Evolutionary conservation across 805 yeast species (phyloP), one percentile per base, ranked within the genome.

Genomic region (Candida saitoana): DNA sequence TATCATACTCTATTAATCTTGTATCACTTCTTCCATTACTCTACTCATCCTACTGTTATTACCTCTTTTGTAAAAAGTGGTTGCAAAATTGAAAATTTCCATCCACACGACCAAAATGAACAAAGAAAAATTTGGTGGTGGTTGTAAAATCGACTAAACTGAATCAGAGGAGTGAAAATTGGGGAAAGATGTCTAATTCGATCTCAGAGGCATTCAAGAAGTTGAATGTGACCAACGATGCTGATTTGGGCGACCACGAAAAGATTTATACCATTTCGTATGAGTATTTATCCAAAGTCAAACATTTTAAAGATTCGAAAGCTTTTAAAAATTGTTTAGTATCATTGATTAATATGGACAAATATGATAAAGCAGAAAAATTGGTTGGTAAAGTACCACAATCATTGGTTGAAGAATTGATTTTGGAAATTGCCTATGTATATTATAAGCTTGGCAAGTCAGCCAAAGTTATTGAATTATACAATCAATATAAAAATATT

Each of bases 331-430:
- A 63, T 46, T 76, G 80, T 54, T 56, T 82, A 27, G 76, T 78
- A 9, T 77, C 87, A 3, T 65, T 80, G 54, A 79, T 80, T 56
- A 78, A 79, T 50, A 59, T 76, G 43, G 88, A 83, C 55, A 66
- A 68, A 46, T 82, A 77, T 59, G 57, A 55, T 32, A 62, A 65
- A 38, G 87, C 85, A 0, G 49, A 60, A 15, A 63, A 69, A 41
- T 49, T 75, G 29, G 55, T 82, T 36, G 52, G 63, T 15, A 58
- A 66, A 31, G 64, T 68, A 14, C 59, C 71, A 1, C 65, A 63
- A 14, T 70, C 65, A 5, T 55, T 68, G 22, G 63, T 61, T 9
- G 52, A 48, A 12, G 55, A 57, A 17, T 62, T 75, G 24, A 52
- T 70, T 2, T 54, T 82, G 45, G 86, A 79, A 52, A 63, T 67